These are phyloP conservation scores for Hypericum androsaemum DNA, from an alignment of 345 rosid species.

Conservation along the genomic window DNA sequence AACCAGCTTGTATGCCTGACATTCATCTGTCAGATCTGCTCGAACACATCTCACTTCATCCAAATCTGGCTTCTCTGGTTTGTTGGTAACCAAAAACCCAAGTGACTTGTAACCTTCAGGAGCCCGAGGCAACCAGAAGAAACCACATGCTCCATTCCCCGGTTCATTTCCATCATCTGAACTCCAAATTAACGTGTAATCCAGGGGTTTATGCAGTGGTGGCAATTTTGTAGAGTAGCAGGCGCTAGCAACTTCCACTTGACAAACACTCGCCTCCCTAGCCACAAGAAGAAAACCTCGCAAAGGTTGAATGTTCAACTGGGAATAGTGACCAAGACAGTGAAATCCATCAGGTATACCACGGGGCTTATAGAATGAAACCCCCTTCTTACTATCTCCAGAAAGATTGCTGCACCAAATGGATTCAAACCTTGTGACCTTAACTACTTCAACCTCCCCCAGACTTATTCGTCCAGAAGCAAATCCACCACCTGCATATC, in stretches of 20 bases:
- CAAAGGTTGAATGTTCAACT: conserved; percentile 41
- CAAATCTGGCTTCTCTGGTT: conserved; percentile 43
- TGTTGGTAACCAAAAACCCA: conserved; percentile 59
- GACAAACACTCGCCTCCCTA: conserved; percentile 28
- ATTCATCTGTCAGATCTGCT: conserved; percentile 57
- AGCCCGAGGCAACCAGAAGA: conserved; percentile 74
- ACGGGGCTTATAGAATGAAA: conserved; percentile 54
- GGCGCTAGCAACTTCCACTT: conserved; percentile 8
- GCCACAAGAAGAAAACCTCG: conserved; percentile 64
- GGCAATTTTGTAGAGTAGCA: conserved; percentile 15
- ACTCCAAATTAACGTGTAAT: conserved; percentile 60
- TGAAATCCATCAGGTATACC: conserved; percentile 55
- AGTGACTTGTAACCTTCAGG: conserved; percentile 61
- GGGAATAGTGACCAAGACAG: conserved; percentile 77
- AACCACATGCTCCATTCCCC: conserved; percentile 29
- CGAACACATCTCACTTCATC: conserved; percentile 69
- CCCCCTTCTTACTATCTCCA: conserved; percentile 32
- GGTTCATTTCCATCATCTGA: conserved; percentile 37
- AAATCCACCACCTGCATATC: conserved; percentile 48
- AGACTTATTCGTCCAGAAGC: conserved; percentile 59
- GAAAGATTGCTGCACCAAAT: conserved; percentile 48
- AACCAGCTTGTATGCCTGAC: conserved; percentile 38
- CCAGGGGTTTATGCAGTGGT: conserved; percentile 56
- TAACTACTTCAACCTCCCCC: conserved; percentile 51
- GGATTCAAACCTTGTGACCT: conserved; percentile 40